phyloP scores from a whole-genome alignment of 2,329 filamentous ascomycete species.

The Stemphylium lycopersici region DNA sequence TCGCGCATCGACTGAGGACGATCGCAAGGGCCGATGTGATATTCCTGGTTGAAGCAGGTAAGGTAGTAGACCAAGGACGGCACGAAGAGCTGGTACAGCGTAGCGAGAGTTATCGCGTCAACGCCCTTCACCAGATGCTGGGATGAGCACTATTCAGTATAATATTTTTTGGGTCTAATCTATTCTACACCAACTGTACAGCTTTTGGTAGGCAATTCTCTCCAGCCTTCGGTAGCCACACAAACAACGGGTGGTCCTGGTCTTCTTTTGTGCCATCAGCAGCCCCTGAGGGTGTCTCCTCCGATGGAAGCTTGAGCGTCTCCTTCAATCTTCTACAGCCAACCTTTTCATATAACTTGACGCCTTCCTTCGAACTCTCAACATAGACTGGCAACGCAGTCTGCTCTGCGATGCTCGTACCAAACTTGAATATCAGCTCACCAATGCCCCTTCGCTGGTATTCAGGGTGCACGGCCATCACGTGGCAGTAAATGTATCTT shows the following conservation, averaged over 20 bases:
- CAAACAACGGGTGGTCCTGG: conserved; percentile 18
- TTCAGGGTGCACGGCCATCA: conserved; percentile 54
- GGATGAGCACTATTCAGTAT: conserved; percentile 30
- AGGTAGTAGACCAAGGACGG: conserved; percentile 56
- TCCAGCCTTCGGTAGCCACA: conserved; percentile 24
- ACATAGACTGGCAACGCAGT: conserved; percentile 54
- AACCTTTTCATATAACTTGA: conserved; percentile 55
- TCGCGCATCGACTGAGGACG: conserved; percentile 52
- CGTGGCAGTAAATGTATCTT: conserved; percentile 43
- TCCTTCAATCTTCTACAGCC: conserved; percentile 53
- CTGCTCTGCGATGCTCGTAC: conserved; percentile 41
- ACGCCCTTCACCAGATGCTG: conserved; percentile 58
- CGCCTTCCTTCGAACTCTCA: conserved; percentile 54
- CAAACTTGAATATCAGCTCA: conserved; percentile 52
- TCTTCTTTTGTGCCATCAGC: conserved; percentile 7
- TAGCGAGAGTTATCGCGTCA: conserved; percentile 58
- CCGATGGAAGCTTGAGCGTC: conserved; percentile 49
- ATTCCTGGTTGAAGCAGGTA: conserved; percentile 57
- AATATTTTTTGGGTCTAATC: background rate
- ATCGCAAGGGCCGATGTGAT: conserved; percentile 53
- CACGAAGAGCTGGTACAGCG: conserved; percentile 57
- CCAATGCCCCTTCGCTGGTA: conserved; percentile 54
- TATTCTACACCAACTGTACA: conserved; percentile 17
- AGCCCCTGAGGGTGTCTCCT: conserved; percentile 32
- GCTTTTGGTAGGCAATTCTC: conserved; percentile 17